These are phyloP conservation scores for Aspergillus sp. DNA, from an alignment of 2,329 filamentous ascomycete species.

Conservation along the genomic window DNA sequence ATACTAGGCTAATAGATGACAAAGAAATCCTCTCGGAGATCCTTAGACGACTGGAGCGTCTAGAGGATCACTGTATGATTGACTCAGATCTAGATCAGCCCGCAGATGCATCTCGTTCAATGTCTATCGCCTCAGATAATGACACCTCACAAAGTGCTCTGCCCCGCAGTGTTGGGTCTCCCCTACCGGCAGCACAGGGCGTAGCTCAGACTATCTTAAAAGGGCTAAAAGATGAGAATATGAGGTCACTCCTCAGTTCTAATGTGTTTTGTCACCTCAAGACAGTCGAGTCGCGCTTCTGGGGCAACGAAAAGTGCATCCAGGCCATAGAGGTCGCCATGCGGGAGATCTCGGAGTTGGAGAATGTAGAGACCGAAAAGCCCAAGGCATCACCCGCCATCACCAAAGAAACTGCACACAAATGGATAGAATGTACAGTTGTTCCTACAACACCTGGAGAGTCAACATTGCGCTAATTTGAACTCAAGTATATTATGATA, in stretches of 20 bases:
- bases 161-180: background rate
- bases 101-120: constrained; percentile 1
- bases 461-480: background rate
- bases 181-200: background rate
- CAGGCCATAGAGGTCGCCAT: constrained; percentile 15
- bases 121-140: background rate
- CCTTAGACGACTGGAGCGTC: constrained; percentile 15
- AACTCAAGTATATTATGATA: constrained; percentile 10
- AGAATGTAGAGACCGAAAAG: background rate
- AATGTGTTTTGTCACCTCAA: constrained; percentile 19
- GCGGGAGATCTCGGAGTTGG: constrained; percentile 10
- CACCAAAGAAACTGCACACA: constrained; percentile 11
- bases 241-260: constrained; percentile 5
- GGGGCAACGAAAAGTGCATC: constrained; percentile 13
- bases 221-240: constrained; percentile 3
- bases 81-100: background rate
- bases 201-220: constrained; percentile 4
- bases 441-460: too few species aligned
- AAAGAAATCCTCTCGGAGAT: constrained; percentile 15
- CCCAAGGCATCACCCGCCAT: constrained; percentile 1
- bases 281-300: constrained; percentile 12
- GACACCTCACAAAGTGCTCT: background rate
- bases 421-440: constrained; percentile 11
- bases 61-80: constrained; percentile 19
- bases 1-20: background rate